These are phyloP conservation scores for Malus sylvestris DNA, from an alignment of 306 rosid genomes.

Conservation along the genomic window DNA sequence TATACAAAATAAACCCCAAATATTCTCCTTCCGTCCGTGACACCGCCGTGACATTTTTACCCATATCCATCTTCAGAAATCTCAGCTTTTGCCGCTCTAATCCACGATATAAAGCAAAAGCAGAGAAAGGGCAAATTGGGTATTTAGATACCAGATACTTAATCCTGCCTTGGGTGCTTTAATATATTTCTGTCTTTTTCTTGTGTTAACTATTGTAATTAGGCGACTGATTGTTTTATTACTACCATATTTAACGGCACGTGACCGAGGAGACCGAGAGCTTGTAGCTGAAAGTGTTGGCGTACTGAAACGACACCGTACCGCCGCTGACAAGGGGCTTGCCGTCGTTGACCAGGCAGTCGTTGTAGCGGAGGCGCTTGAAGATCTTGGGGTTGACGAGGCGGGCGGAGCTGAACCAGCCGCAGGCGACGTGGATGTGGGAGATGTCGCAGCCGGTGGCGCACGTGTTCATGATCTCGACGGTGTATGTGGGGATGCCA, in stretches of 20 bases:
- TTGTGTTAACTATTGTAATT: neutral
- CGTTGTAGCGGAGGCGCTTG: slow-evolving; percentile 69
- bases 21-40: neutral
- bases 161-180: slow-evolving; percentile 11
- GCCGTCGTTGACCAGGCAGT: slow-evolving; percentile 84
- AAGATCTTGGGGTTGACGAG: slow-evolving; percentile 74
- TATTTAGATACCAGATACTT: neutral
- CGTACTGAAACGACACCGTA: slow-evolving; percentile 60
- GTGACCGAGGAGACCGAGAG: slow-evolving; percentile 56
- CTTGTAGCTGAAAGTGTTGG: slow-evolving; percentile 63
- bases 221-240: neutral
- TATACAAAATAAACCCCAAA: neutral
- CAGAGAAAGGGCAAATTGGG: neutral
- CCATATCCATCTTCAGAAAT: slow-evolving; percentile 2
- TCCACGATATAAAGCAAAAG: slow-evolving; percentile 3
- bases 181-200: neutral
- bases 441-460: slow-evolving; percentile 65
- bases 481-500: slow-evolving; percentile 81
- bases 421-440: slow-evolving; percentile 60
- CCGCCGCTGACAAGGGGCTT: slow-evolving; percentile 52
- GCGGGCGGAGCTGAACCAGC: slow-evolving; percentile 90
- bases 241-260: slow-evolving; percentile 15
- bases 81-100: neutral
- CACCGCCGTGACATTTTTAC: neutral
- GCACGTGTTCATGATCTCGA: slow-evolving; percentile 68